Conservation (phyloP, 2,329 filamentous ascomycete genomes). For the Rhinocladiella mackenziei region DNA sequence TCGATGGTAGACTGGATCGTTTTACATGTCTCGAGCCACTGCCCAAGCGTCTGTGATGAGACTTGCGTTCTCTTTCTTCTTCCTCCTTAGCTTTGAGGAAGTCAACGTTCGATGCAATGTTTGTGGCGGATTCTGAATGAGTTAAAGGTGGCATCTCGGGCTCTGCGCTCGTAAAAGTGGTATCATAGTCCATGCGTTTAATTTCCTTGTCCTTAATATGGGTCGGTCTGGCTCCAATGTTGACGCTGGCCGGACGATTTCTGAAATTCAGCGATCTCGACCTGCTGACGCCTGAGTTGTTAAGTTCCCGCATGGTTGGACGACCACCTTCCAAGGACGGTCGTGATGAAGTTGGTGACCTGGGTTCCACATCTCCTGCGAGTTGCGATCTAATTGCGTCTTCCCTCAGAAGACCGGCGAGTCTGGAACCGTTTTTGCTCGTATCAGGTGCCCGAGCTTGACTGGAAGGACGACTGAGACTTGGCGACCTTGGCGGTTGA, state of each 20-base stretch:
- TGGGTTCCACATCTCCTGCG: slow-evolving; percentile 36
- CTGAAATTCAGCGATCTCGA: slow-evolving; percentile 64
- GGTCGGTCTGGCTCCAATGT: slow-evolving; percentile 77
- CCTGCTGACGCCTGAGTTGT: slow-evolving; percentile 54
- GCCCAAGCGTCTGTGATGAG: slow-evolving; percentile 52
- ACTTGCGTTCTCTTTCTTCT: slow-evolving; percentile 56
- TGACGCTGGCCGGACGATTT: slow-evolving; percentile 73
- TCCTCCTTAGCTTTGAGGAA: slow-evolving; percentile 73
- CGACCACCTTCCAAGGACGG: slow-evolving; percentile 69
- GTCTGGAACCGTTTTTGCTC: slow-evolving; percentile 35
- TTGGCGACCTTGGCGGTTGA: slow-evolving; percentile 41
- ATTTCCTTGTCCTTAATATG: slow-evolving; percentile 73
- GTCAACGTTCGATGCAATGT: slow-evolving; percentile 75
- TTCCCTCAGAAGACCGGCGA: slow-evolving; percentile 32
- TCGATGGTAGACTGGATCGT: slow-evolving; percentile 65
- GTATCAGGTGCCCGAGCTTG: slow-evolving; percentile 18
- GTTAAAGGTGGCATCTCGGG: slow-evolving; percentile 21
- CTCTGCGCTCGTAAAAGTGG: slow-evolving; percentile 22
- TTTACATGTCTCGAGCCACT: slow-evolving; percentile 60
- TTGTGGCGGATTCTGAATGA: slow-evolving; percentile 54
- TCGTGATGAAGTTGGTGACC: slow-evolving; percentile 55
- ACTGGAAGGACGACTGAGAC: slow-evolving; percentile 30
- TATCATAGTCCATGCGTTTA: slow-evolving; percentile 21
- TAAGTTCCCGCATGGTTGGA: slow-evolving; percentile 59
- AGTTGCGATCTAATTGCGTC: slow-evolving; percentile 26